phyloP scores from a whole-genome alignment of 352 stramenopile species.

The Phytophthora tentaculata region DNA sequence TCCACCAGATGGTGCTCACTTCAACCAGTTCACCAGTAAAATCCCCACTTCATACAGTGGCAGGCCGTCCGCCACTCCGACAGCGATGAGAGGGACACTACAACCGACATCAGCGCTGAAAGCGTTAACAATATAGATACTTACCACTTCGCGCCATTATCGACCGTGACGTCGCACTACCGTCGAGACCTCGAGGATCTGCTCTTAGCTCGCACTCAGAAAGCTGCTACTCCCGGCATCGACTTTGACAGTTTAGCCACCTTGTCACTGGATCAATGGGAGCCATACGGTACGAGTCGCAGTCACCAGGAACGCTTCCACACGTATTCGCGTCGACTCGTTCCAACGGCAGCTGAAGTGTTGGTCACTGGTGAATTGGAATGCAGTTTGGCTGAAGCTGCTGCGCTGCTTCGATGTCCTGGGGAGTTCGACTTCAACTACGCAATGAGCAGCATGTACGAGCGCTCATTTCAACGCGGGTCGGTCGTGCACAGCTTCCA shows the following conservation, averaged over 20 bases:
- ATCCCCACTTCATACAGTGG: neutral
- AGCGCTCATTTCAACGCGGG: slow-evolving; percentile 36
- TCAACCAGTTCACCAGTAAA: slow-evolving; percentile 9
- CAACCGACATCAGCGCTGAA: slow-evolving; percentile 7
- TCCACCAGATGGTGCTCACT: slow-evolving; percentile 3
- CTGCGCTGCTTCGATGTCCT: slow-evolving; percentile 30
- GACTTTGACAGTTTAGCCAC: slow-evolving; percentile 19
- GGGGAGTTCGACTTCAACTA: slow-evolving; percentile 22
- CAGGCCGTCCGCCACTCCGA: neutral
- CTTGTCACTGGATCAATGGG: slow-evolving; percentile 28
- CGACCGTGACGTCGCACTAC: neutral
- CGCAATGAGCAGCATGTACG: slow-evolving; percentile 40
- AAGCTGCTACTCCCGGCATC: slow-evolving; percentile 13
- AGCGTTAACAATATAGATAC: neutral
- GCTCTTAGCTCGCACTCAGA: slow-evolving; percentile 20
- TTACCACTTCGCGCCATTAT: neutral
- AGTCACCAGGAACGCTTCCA: slow-evolving; percentile 19
- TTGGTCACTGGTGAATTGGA: slow-evolving; percentile 31
- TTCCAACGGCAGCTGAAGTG: slow-evolving; percentile 7
- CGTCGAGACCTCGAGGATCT: slow-evolving; percentile 16
- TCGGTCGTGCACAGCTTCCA: slow-evolving; percentile 37
- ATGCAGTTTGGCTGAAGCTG: slow-evolving; percentile 27
- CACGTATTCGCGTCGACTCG: slow-evolving; percentile 16
- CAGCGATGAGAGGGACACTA: slow-evolving; percentile 3
- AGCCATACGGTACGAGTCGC: neutral